Evolutionary conservation across 306 rosid genomes (phyloP), one percentile per base, ranked within the genome.

Genomic region (Malus asiatica): DNA sequence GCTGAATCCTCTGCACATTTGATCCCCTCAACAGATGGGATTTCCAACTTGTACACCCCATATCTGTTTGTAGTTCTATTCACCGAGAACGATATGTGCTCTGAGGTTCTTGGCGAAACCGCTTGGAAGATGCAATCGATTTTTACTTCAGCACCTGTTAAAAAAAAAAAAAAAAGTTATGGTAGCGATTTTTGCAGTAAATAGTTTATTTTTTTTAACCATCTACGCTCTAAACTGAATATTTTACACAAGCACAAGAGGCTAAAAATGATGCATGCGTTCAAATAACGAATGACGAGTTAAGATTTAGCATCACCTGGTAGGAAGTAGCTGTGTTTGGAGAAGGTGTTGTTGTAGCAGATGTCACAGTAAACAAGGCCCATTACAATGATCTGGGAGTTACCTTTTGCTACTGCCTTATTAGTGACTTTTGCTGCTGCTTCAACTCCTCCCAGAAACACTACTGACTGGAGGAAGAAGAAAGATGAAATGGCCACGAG

Each of bases 281-380:
- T 40, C 11, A 40, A 40, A 40, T 40, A 40, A 40, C 44, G 3
- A 40, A 40, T 46, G 53, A 46, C 19, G 0, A 46, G 19, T 46
- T 46, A 46, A 13, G 53, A 14, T 4, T 46, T 46, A 46, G 8
- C 8, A 46, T 46, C 19, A 95, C 96, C 93, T 80, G 89, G 76
- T 83, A 95, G 42, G 82, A 90, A 95, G 87, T 92, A 95, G 83
- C 97, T 95, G 83, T 95, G 86, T 65, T 79, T 83, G 76, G 98
- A 84, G 83, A 95, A 95, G 87, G 81, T 90, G 82, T 92, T 92
- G 87, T 89, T 94, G 86, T 89, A 90, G 93, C 98, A 94, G 83
- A 72, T 91, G 80, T 92, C 98, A 76, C 98, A 94, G 46, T 91
- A 94, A 78, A 94, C 98, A 80, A 92, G 89, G 46, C 98, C 98